Evolutionary conservation across 2,329 filamentous ascomycete genomes (phyloP).

Genomic region (Lachnellula occidentalis): DNA sequence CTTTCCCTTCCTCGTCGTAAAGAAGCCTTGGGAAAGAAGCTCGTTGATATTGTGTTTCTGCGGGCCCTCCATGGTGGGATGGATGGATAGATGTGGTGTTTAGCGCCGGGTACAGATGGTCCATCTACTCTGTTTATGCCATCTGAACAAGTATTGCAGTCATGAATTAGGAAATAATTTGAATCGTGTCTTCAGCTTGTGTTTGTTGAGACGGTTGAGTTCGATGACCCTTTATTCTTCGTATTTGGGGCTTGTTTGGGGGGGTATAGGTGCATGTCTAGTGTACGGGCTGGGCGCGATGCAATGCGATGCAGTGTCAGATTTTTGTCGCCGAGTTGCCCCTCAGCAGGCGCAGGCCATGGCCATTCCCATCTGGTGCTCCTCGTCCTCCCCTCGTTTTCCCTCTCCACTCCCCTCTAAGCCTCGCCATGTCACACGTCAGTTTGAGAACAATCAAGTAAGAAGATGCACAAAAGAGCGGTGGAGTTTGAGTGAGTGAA

Average conservation of each 20-base stretch:
- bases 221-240: no score
- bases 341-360: background rate
- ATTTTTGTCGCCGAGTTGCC: background rate
- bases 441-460: background rate
- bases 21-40: slow-evolving; percentile 44
- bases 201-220: no score
- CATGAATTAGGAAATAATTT: background rate
- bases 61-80: slow-evolving; percentile 11
- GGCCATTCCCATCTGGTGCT: no score
- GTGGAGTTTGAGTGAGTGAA: slow-evolving; percentile 13
- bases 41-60: slow-evolving; percentile 36
- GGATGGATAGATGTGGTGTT: slow-evolving; percentile 1
- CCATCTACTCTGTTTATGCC: background rate
- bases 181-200: background rate
- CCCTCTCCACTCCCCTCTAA: no score
- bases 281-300: background rate
- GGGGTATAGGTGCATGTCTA: background rate
- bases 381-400: no score
- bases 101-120: slow-evolving; percentile 2
- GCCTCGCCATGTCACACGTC: background rate
- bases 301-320: background rate
- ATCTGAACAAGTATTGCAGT: background rate
- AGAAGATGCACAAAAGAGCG: slow-evolving; percentile 18
- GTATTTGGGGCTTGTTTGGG: background rate
- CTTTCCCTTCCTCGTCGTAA: slow-evolving; percentile 41